Evolutionary conservation across 192 early-diverging fungal genomes (phyloP), one percentile per base, ranked within the genome.

Genomic region (Coemansia sp.): DNA sequence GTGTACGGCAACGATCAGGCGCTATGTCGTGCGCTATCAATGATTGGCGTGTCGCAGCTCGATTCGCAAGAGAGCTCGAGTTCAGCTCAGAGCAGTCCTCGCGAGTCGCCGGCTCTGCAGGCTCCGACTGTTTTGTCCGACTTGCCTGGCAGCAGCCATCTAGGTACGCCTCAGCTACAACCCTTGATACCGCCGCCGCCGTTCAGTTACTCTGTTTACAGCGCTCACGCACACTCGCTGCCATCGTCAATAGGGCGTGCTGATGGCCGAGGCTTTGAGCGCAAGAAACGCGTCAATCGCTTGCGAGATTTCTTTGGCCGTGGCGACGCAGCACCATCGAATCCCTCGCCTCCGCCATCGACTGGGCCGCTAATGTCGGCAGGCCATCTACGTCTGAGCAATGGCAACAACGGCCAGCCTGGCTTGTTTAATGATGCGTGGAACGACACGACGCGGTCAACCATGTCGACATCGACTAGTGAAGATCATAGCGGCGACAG

Each of bases 281-380:
- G 78, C 50, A 81, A 80, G 63, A 73, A 75, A 35, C 75, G 76
- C 20, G 77, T 68, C 20, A 85, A 86, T 39, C 84, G 83, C 59
- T 67, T 88, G 39, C 75, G 67, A 22, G 84, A 78, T 34, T 86
- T 88, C 68, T 87, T 86, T 69, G 85, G 84, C 7, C 70, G 80
- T 39, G 10, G 29, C 10, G 56, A 59, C 10, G 27, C 49, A 13
- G 24, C 30, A 5, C 56, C 40, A 3, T 6, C 40, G 30, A 29
- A 10, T 29, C 24, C 49, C 20, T 29, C 49, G 9, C 45, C 45
- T 22, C 45, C 16, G 3, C 49, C 20, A 29, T 3, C 20, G 5
- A 22, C 18, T 7, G 45, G 18, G 18, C 45, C 29, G n/a, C 24
- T 29, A 27, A 52, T 52, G 49, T 1, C 49, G 10, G 22, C 11